Evolutionary conservation across 768 basidiomycete species (phyloP).

Genomic region (Nidularia sp.): DNA sequence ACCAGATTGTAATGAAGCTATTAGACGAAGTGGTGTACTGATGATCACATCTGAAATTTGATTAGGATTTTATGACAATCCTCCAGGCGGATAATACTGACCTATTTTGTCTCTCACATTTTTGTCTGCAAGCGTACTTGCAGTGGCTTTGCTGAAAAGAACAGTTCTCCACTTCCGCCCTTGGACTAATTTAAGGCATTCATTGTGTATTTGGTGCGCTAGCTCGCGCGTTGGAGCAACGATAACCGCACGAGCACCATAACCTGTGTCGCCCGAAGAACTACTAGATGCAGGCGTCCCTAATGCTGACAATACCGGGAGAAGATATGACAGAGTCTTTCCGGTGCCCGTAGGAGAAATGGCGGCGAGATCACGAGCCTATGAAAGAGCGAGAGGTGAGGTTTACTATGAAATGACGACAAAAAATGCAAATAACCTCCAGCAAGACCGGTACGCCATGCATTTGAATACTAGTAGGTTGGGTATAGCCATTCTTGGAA

Average conservation of each 20-base stretch:
- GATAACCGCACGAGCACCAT: constrained; percentile 73
- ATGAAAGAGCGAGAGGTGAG: constrained; percentile 18
- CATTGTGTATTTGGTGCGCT: constrained; percentile 94
- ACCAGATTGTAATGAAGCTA: constrained; percentile 71
- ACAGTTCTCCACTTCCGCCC: constrained; percentile 82
- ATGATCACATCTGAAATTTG: constrained; percentile 73
- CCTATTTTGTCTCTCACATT: constrained; percentile 73
- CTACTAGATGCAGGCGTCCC: constrained; percentile 35
- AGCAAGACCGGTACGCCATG: constrained; percentile 77
- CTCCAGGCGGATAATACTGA: constrained; percentile 26
- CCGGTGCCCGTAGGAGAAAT: constrained; percentile 98
- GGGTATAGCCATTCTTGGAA: constrained; percentile 47
- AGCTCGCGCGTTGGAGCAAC: constrained; percentile 92
- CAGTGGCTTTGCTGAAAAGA: constrained; percentile 87
- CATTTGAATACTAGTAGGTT: constrained; percentile 81
- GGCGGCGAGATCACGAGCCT: constrained; percentile 86
- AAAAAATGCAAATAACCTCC: constrained; percentile 42
- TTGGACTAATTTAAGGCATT: constrained; percentile 76
- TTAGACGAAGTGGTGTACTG: constrained; percentile 86
- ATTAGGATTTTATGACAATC: constrained; percentile 4
- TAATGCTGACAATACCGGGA: constrained; percentile 71
- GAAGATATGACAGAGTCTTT: constrained; percentile 90
- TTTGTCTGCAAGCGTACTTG: constrained; percentile 74
- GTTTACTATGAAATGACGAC: no score
- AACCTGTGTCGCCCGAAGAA: constrained; percentile 40